Percentiles rank a stretch among this genome's conserved stretches.
phyloP scores from a whole-genome alignment of 2,329 filamentous ascomycete species.

The Penicillium brasilianum region DNA sequence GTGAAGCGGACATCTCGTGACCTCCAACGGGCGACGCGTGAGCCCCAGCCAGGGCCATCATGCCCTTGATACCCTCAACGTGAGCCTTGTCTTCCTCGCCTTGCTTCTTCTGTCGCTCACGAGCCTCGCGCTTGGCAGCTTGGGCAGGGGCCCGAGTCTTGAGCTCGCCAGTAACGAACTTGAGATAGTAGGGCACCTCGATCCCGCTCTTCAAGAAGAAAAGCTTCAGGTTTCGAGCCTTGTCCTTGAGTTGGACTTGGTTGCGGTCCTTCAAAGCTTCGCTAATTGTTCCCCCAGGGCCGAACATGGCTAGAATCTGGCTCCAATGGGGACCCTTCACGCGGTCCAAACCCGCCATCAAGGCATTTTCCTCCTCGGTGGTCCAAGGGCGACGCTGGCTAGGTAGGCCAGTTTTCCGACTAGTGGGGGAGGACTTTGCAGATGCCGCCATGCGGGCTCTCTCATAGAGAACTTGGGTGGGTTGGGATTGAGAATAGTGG shows the following conservation, averaged over 20 bases:
- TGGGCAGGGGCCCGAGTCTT: slow-evolving; percentile 79
- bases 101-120: slow-evolving; percentile 53
- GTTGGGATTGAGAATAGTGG: slow-evolving; percentile 54
- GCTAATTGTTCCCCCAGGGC: slow-evolving; percentile 76
- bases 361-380: slow-evolving; percentile 83
- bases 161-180: slow-evolving; percentile 86
- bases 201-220: slow-evolving; percentile 92
- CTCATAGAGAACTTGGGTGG: slow-evolving; percentile 63
- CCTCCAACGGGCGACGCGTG: slow-evolving; percentile 42
- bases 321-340: slow-evolving; percentile 94
- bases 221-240: slow-evolving; percentile 85
- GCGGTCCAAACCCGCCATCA: slow-evolving; percentile 85
- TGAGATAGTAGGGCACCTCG: slow-evolving; percentile 85
- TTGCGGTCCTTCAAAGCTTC: slow-evolving; percentile 86
- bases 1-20: slow-evolving; percentile 47
- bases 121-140: slow-evolving; percentile 55
- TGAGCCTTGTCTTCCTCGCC: slow-evolving; percentile 55
- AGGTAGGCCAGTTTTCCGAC: slow-evolving; percentile 58
- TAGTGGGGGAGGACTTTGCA: slow-evolving; percentile 59
- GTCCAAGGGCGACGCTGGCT: slow-evolving; percentile 79
- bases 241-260: slow-evolving; percentile 91
- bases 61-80: slow-evolving; percentile 54
- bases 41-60: slow-evolving; percentile 53
- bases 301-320: slow-evolving; percentile 84
- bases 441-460: slow-evolving; percentile 61